phyloP scores from a whole-genome alignment of 305 asterid species.

The Rubia tinctorum region DNA sequence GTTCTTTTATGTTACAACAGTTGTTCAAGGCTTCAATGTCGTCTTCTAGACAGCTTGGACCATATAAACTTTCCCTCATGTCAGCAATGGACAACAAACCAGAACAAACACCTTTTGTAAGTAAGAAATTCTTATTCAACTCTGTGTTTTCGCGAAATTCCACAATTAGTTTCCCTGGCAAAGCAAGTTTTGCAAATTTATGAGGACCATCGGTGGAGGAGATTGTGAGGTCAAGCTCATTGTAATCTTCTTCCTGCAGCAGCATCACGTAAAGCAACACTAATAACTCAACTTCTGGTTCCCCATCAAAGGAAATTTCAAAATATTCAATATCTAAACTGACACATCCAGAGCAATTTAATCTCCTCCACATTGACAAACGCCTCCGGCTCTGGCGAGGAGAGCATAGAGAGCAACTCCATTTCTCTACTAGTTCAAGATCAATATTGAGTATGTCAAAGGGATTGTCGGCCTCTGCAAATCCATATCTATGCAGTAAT shows the following conservation, averaged over 20 bases:
- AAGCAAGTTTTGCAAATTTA: constrained; percentile 15
- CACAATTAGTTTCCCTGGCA: constrained; percentile 24
- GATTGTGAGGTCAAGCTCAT: constrained; percentile 41
- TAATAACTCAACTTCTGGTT: constrained; percentile 73
- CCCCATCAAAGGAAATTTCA: constrained; percentile 73
- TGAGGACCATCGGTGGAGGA: constrained; percentile 25
- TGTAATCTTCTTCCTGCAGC: constrained; percentile 52
- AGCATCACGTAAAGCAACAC: constrained; percentile 61
- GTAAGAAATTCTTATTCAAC: constrained; percentile 41
- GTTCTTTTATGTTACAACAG: constrained; percentile 36
- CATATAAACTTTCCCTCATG: constrained; percentile 68
- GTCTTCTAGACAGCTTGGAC: constrained; percentile 45
- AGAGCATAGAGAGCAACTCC: constrained; percentile 73
- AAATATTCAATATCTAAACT: constrained; percentile 73
- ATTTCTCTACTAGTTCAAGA: constrained; percentile 61
- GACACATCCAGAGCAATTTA: constrained; percentile 58
- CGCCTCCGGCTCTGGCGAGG: constrained; percentile 62
- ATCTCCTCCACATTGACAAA: constrained; percentile 67
- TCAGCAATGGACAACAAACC: constrained; percentile 69
- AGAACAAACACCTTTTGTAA: constrained; percentile 41
- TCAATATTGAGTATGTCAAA: constrained; percentile 79
- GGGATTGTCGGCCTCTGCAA: constrained; percentile 77
- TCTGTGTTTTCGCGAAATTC: constrained; percentile 29
- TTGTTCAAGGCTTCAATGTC: constrained; percentile 41
- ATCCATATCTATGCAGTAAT: constrained; percentile 88